phyloP scores from a whole-genome alignment of 2,329 filamentous ascomycete genomes.

The Pochonia chlamydosporia region DNA sequence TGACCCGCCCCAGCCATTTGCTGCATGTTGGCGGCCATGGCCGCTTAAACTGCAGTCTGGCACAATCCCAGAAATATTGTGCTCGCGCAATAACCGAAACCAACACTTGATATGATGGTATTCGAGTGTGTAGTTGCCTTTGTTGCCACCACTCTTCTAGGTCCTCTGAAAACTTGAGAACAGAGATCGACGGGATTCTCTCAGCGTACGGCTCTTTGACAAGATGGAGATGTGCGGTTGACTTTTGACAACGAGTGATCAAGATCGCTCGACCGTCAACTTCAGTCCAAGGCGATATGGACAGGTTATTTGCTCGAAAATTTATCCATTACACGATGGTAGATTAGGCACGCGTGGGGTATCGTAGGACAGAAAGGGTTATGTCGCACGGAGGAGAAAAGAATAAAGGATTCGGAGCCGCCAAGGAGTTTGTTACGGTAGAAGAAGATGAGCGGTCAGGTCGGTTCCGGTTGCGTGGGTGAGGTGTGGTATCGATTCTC shows the following conservation, averaged over 20 bases:
- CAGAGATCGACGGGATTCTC: not conserved
- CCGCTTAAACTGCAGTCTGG: constrained; percentile 24
- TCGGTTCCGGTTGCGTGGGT: too few relatives aligned
- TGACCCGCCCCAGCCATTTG: constrained; percentile 46
- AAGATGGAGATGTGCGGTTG: too few relatives aligned
- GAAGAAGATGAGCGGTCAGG: not conserved
- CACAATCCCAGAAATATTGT: not conserved
- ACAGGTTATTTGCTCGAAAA: not conserved
- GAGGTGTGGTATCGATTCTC: too few relatives aligned
- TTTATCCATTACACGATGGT: not conserved
- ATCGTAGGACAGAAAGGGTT: not conserved
- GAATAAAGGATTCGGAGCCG: not conserved
- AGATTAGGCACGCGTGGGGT: not conserved
- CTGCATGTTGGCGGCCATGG: constrained; percentile 57
- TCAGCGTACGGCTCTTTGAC: too few relatives aligned
- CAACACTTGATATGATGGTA: not conserved
- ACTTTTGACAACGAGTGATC: too few relatives aligned
- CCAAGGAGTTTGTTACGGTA: constrained; percentile 1
- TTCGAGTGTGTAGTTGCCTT: not conserved
- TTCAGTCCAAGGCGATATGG: not conserved
- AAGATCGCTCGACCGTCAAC: not conserved
- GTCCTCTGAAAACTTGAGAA: not conserved
- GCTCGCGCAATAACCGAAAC: not conserved
- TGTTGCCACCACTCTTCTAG: not conserved
- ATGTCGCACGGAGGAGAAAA: not conserved